Evolutionary conservation across 495 filamentous ascomycete species (phyloP).

Genomic region (Lentithecium fluviatile): DNA sequence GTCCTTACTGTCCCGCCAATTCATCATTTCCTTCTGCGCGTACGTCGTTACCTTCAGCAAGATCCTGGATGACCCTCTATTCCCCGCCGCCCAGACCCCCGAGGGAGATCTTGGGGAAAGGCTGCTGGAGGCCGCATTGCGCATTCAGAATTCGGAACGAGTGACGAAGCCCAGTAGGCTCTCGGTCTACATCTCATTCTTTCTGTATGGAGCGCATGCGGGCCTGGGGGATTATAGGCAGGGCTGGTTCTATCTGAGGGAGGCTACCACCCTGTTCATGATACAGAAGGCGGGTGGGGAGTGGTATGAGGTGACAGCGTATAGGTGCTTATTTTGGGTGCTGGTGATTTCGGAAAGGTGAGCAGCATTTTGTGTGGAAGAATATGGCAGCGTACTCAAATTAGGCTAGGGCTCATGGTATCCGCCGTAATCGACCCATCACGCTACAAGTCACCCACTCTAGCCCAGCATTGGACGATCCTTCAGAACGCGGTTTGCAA

Average conservation of each 20-base stretch:
- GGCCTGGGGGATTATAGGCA: constrained; percentile 13
- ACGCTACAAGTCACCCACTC: constrained; percentile 12
- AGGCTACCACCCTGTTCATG: constrained; percentile 19
- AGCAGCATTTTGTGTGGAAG: background rate
- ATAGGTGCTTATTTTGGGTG: constrained; percentile 13
- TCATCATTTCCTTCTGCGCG: constrained; percentile 19
- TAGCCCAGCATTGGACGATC: constrained; percentile 1
- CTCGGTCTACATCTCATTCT: constrained; percentile 23
- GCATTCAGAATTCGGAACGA: background rate
- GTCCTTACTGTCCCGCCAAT: constrained; percentile 2
- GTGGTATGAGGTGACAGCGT: background rate
- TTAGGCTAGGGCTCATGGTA: constrained; percentile 10
- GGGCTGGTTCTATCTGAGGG: constrained; percentile 25
- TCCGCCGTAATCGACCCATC: constrained; percentile 18
- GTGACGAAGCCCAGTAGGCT: background rate
- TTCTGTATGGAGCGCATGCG: constrained; percentile 17
- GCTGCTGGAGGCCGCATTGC: constrained; percentile 5
- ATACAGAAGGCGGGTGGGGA: background rate
- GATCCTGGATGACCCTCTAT: background rate
- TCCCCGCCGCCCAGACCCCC: background rate
- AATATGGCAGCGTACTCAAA: background rate
- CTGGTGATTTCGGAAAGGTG: constrained; percentile 20
- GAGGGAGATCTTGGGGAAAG: background rate
- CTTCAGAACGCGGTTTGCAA: background rate
- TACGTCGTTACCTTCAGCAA: constrained; percentile 22